Evolutionary conservation across 148 eudicot genomes (phyloP), one percentile per base, ranked within the genome.

Genomic region (Rhododendron kiyosumense): DNA sequence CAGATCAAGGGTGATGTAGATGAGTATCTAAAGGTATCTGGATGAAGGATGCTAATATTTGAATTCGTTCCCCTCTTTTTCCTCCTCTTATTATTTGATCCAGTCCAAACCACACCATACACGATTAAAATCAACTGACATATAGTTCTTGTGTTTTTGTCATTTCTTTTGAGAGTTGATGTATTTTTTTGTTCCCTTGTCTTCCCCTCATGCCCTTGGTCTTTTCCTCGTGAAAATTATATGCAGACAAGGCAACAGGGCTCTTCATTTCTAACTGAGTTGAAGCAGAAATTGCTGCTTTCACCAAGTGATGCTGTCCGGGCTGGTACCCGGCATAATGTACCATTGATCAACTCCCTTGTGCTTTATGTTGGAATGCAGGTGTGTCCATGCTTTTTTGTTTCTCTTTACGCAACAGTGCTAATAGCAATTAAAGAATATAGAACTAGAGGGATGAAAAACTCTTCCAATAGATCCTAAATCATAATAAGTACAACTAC

Each of bases 351-450:
- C 84, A 97, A 97, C 88, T 97, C 99, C 46, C 92, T 95, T 86
- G 99, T 97, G 84, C 96, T 97, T 57, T 94, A 95, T 89, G 95
- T 97, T 83, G 99, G 99, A 86, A 94, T 93, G 91, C 98, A 95
- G 98, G 98, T 97, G 74, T 43, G 76, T 57, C 26, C 61, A 51
- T 59, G 46, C 61, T 75, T 18, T 85, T 71, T 85, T 11, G 14
- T 83, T 81, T 83, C 14, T 85, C 46, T 30, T 52, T 79, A 63
- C 30, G 4, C 41, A 45, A 1, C 11, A 43, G 17, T 45, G 59
- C 41, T 49, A 75, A 9, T 76, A 17, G 14, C 61, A 30, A 12
- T 76, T 30, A 26, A 15, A 71, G 5, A 12, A 32, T 52, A 43
- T 30, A 32, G 5, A 73, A 24, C 11, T 18, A 11, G 45, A 46